Percentiles rank a stretch among this genome's conserved stretches.
Evolutionary conservation across 2,329 filamentous ascomycete species (phyloP).

Genomic region (Ceratocystiopsis sp.): DNA sequence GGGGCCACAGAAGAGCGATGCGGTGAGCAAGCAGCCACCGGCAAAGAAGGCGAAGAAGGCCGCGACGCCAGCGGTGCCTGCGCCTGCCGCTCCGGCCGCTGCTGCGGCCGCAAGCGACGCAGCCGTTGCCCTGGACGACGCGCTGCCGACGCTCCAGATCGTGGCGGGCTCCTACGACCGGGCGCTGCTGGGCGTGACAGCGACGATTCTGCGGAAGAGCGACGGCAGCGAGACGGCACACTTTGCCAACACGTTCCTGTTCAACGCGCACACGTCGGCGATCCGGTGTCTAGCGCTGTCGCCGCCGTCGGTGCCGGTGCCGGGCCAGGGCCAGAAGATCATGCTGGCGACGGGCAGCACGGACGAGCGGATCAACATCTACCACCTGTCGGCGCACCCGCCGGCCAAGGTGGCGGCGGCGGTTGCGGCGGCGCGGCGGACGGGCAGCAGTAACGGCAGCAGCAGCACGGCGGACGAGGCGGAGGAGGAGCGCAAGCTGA

Average conservation of each 20-base stretch:
- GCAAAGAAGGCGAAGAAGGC: neutral
- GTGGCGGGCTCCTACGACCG: constrained; percentile 89
- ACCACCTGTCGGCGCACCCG: constrained; percentile 62
- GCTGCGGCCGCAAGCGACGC: neutral
- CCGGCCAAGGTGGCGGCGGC: constrained; percentile 23
- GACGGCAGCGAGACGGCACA: constrained; percentile 8
- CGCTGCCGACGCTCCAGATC: constrained; percentile 57
- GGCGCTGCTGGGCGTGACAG: constrained; percentile 76
- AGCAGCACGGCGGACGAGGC: neutral
- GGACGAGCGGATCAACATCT: constrained; percentile 90
- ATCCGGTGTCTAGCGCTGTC: constrained; percentile 83
- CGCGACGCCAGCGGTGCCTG: neutral
- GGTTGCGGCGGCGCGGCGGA: neutral
- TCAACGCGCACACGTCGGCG: constrained; percentile 81
- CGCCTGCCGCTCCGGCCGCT: neutral
- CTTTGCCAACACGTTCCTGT: constrained; percentile 87
- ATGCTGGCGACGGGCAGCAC: constrained; percentile 82
- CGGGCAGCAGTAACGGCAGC: neutral
- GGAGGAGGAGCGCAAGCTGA: constrained; percentile 28
- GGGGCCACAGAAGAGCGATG: neutral
- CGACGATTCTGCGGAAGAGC: constrained; percentile 32
- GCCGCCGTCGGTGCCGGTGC: constrained; percentile 44
- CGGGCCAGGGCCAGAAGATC: constrained; percentile 58
- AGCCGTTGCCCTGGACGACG: constrained; percentile 1
- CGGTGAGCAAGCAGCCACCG: neutral